Evolutionary conservation across 2,329 filamentous ascomycete genomes (phyloP).

Genomic region (Exophiala xenobiotica): DNA sequence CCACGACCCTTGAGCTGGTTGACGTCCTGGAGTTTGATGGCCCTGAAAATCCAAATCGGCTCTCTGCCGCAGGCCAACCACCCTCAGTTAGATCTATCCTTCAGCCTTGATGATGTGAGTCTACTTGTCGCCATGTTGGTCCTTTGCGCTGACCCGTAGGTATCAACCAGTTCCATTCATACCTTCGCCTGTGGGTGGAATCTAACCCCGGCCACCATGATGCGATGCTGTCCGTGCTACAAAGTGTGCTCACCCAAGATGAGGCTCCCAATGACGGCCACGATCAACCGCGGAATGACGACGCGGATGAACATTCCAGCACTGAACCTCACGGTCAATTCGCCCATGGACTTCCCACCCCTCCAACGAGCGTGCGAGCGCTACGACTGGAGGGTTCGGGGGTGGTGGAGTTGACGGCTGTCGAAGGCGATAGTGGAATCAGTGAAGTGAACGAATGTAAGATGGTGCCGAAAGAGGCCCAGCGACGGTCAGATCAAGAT

Average conservation of each 20-base stretch:
- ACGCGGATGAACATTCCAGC: conserved; percentile 4
- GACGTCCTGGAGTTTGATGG: neutral
- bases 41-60: conserved; percentile 5
- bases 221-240: conserved; percentile 3
- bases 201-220: conserved; percentile 6
- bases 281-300: conserved; percentile 1
- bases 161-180: conserved; percentile 2
- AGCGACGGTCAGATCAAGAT: neutral
- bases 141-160: neutral
- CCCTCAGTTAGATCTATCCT: conserved; percentile 3
- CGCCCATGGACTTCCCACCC: conserved; percentile 2
- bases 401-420: neutral
- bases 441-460: neutral
- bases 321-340: conserved; percentile 1
- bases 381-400: neutral
- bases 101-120: conserved; percentile 1
- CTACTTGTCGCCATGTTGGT: neutral
- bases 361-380: neutral
- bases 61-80: conserved; percentile 1
- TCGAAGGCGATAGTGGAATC: neutral
- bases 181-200: conserved; percentile 3
- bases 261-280: conserved; percentile 1
- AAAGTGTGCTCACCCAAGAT: conserved; percentile 4
- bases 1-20: neutral
- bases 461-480: neutral